Percentiles rank a stretch among this genome's conserved stretches.
These are phyloP conservation scores for Nitzschia putrida DNA, from an alignment of 108 stramenopile genomes.

Conservation along the genomic window DNA sequence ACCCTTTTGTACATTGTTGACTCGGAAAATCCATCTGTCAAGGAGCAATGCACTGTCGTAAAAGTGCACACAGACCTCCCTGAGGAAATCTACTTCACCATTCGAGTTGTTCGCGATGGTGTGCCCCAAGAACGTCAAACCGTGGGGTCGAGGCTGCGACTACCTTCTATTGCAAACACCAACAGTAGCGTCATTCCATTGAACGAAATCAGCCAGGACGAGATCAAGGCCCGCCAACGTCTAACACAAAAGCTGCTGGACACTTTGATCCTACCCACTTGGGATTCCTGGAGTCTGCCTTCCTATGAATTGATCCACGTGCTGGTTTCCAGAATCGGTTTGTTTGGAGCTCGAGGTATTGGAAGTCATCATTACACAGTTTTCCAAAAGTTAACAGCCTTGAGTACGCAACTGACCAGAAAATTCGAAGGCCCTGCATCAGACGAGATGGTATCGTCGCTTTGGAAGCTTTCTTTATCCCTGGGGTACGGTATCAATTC, in stretches of 20 bases:
- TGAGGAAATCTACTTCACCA: conserved; percentile 70
- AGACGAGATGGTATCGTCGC: background rate
- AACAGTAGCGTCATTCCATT: conserved; percentile 1
- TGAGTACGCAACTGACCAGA: conserved; percentile 6
- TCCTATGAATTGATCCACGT: conserved; percentile 56
- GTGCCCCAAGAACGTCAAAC: conserved; percentile 67
- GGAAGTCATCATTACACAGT: conserved; percentile 68
- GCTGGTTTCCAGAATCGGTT: conserved; percentile 58
- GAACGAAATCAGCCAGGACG: conserved; percentile 12
- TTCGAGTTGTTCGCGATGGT: conserved; percentile 34
- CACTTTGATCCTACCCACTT: conserved; percentile 39
- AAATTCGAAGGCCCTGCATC: background rate
- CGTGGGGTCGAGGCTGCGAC: conserved; percentile 52
- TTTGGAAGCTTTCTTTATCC: conserved; percentile 45
- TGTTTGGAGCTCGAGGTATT: conserved; percentile 52
- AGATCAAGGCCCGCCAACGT: conserved; percentile 22
- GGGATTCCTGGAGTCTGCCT: conserved; percentile 25
- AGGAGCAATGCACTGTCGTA: conserved; percentile 46
- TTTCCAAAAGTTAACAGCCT: conserved; percentile 19
- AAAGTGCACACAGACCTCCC: conserved; percentile 77
- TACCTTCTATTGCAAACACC: background rate
- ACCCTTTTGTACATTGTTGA: conserved; percentile 62
- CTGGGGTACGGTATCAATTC: conserved; percentile 53
- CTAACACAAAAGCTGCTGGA: conserved; percentile 36
- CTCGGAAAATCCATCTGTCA: conserved; percentile 40